Conservation (phyloP, 257 asterid genomes). For the Solanum dulcamara region DNA sequence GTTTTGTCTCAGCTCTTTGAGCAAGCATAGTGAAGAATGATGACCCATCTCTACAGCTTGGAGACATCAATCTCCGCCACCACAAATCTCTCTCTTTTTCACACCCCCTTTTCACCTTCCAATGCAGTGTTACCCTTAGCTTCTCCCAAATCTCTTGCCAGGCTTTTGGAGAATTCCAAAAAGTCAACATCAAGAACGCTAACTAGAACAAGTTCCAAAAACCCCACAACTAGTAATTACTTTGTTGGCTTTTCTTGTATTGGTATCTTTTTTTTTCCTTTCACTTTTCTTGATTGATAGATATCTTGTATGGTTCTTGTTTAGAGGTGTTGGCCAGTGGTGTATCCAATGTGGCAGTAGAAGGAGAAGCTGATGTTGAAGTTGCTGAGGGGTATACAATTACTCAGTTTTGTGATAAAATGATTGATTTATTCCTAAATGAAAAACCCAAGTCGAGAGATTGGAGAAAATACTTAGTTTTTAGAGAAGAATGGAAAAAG, state of each 20-base stretch:
- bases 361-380: slow-evolving; percentile 37
- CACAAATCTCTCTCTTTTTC: slow-evolving; percentile 24
- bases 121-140: slow-evolving; percentile 20
- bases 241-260: background rate
- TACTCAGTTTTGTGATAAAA: slow-evolving; percentile 71
- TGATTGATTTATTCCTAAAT: slow-evolving; percentile 68
- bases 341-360: slow-evolving; percentile 20
- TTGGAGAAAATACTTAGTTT: slow-evolving; percentile 69
- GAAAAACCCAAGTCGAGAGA: slow-evolving; percentile 83
- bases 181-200: slow-evolving; percentile 3
- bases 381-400: slow-evolving; percentile 74
- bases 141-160: slow-evolving; percentile 15
- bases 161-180: slow-evolving; percentile 7
- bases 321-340: slow-evolving; percentile 24
- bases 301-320: background rate
- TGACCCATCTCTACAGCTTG: slow-evolving; percentile 6
- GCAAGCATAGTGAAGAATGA: background rate
- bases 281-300: background rate
- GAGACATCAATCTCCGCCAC: slow-evolving; percentile 8
- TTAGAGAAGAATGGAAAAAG: slow-evolving; percentile 73
- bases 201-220: slow-evolving; percentile 1
- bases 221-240: slow-evolving; percentile 10
- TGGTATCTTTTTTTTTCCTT: background rate
- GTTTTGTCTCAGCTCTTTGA: background rate
- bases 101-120: slow-evolving; percentile 25